Evolutionary conservation across 495 filamentous ascomycete genomes (phyloP), one percentile per base, ranked within the genome.

Genomic region (Daldinia concentrica): DNA sequence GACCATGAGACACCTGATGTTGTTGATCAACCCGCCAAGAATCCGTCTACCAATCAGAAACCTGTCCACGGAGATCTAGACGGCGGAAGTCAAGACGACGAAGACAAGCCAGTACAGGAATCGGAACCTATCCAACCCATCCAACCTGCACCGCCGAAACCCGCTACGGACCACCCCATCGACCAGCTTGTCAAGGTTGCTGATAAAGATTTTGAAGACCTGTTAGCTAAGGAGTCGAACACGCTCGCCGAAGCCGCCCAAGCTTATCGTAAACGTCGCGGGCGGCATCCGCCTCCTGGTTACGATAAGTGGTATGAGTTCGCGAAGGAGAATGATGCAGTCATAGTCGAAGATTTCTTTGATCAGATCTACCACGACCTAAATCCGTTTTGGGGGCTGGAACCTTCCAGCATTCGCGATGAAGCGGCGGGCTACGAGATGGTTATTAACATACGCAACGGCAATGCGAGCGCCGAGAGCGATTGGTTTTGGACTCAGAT

Each of bases 321-420:
- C 62, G 91, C 91, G 9, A 80, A 83, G 63, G 82, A 88, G 55
- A 80, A 84, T 11, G 80, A 86, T 11, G 87, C 86, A 17, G 75
- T 90, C 48, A 85, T 91, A 17, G 84, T 93, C 37, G 91, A 93
- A 66, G 90, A 92, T 67, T 88, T 88, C 65, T 92, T 89, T 73
- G 88, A 92, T 69, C 91, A 91, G 71, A 88, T 92, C 43, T 86
- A 88, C 69, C 88, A 89, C 62, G 90, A 93, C 74, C 75, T 92
- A 26, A 85, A 87, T 43, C 91, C 91, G 0, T 92, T 91, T 73
- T 93, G 91, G 89, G 89, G 84, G 1, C 67, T 91, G 17, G 76
- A 85, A 2, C 85, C 91, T 0, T 74, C 79, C 2, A 75, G 78
- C 8, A 86, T 92, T 34, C 86, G 91, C 11, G 80, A 85, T 37